A percentile compares a stretch with the other conserved stretches of the same genome.
These are phyloP conservation scores for Trichoderma afroharzianum DNA, from an alignment of 2,329 filamentous ascomycete genomes.

Conservation along the genomic window DNA sequence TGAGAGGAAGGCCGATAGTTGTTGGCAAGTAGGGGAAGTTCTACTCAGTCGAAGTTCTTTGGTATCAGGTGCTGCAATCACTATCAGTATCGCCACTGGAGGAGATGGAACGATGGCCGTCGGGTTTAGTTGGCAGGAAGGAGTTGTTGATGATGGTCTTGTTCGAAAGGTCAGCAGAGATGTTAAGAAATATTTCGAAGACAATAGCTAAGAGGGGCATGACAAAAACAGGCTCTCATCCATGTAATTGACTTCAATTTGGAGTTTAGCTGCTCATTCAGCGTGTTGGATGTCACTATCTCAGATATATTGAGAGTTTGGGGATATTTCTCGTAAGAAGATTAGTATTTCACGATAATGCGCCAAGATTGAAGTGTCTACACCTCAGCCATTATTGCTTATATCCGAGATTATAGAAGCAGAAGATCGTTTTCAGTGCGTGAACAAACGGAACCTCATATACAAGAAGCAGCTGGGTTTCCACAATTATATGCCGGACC, in stretches of 20 bases:
- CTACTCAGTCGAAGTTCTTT: slow-evolving; percentile 43
- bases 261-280: neutral
- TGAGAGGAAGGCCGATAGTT: neutral
- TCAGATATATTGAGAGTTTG: neutral
- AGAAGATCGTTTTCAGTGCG: neutral
- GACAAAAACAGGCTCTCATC: rapidly evolving
- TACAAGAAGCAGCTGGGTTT: neutral
- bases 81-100: slow-evolving; percentile 40
- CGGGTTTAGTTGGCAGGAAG: slow-evolving; percentile 39
- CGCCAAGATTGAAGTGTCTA: neutral
- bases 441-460: neutral
- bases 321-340: too few species aligned
- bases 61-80: slow-evolving; percentile 35
- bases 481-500: neutral
- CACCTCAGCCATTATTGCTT: neutral
- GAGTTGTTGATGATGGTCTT: slow-evolving; percentile 19
- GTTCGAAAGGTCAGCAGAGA: neutral
- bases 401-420: neutral
- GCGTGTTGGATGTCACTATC: too few species aligned
- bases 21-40: slow-evolving; percentile 35
- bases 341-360: neutral
- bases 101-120: slow-evolving; percentile 40
- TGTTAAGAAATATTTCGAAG: neutral
- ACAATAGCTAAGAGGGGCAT: neutral
- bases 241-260: neutral